Conservation (phyloP, 192 early-diverging fungal genomes). For the Nowakowskiella sp. region DNA sequence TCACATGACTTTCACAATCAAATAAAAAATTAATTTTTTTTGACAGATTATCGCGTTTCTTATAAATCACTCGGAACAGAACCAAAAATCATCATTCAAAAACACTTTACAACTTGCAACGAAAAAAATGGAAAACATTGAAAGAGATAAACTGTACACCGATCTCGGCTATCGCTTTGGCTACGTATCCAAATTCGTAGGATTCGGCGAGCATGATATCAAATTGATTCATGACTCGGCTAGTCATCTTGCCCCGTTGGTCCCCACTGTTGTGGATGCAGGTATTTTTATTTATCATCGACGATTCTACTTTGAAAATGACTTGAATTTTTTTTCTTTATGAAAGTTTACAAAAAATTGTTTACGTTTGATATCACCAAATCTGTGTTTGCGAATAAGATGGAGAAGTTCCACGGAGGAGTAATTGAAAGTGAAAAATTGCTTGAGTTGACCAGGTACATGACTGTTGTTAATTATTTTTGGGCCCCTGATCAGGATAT, state of each 20-base stretch:
- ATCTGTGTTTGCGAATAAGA: conserved; percentile 37
- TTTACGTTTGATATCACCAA: conserved; percentile 70
- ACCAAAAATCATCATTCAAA: neutral
- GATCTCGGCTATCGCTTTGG: conserved; percentile 71
- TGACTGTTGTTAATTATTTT: neutral
- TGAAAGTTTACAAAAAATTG: conserved; percentile 68
- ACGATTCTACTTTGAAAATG: too few species aligned
- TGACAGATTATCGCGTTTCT: too few species aligned
- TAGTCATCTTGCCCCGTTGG: conserved; percentile 51
- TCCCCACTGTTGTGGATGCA: conserved; percentile 66
- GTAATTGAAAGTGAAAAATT: neutral
- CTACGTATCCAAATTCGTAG: conserved; percentile 65
- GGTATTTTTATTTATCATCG: too few species aligned
- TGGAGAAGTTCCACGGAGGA: neutral
- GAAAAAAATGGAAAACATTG: conserved; percentile 22
- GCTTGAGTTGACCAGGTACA: neutral
- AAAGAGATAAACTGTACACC: conserved; percentile 57
- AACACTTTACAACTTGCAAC: neutral
- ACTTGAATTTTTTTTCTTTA: too few species aligned
- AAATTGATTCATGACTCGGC: conserved; percentile 61
- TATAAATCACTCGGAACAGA: too few species aligned
- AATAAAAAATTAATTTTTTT: too few species aligned
- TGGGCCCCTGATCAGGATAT: conserved; percentile 22
- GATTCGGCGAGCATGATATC: conserved; percentile 61
- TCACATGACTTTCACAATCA: too few species aligned